Evolutionary conservation across 78 protist species (phyloP), one percentile per base, ranked within the genome.

Genomic region (Dictyostelium firmibasis): DNA sequence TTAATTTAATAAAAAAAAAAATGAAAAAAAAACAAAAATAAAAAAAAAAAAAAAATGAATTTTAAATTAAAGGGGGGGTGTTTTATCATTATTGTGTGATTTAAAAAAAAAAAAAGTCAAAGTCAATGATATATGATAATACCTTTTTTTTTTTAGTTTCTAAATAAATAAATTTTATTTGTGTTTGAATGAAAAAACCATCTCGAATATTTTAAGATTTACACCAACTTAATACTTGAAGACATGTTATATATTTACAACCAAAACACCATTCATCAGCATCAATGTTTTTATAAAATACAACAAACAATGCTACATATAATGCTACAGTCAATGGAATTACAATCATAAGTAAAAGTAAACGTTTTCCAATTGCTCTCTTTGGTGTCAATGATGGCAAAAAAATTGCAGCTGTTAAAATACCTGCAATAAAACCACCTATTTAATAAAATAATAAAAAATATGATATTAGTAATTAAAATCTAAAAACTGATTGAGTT

Each of bases 221-320:
- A 31, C 96, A 93, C 96, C 96, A 93, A 60, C 81, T 44, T 25
- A 93, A n/a, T 23, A 93, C 33, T 64, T 75, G 4, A 20, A 93
- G 70, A 62, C 96, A 93, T 41, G 96, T 93, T 10, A 93, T 50
- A 70, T 93, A 76, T 41, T 77, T 72, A 75, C 96, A 93, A 79
- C 79, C 84, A 31, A 75, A 84, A 62, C 96, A 93, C 96, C 96
- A 93, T 11, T 43, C 50, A 25, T 18, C 47, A 3, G 96, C 47
- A 41, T 74, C 83, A 6, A 86, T 93, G 33, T 47, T 76, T 35
- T 74, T 64, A 60, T 86, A 93, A 53, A 93, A 86, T 70, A 93
- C 83, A 44, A 79, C 78, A 53, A 85, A 85, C 27, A 85, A 50
- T 20, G 85, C 84, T 13, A 85, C 62, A 36, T 84, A 83, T 16